Percentiles rank a stretch among this genome's conserved stretches.
These are phyloP conservation scores for Penicillium bialowiezense DNA, from an alignment of 495 filamentous ascomycete genomes.

Conservation along the genomic window DNA sequence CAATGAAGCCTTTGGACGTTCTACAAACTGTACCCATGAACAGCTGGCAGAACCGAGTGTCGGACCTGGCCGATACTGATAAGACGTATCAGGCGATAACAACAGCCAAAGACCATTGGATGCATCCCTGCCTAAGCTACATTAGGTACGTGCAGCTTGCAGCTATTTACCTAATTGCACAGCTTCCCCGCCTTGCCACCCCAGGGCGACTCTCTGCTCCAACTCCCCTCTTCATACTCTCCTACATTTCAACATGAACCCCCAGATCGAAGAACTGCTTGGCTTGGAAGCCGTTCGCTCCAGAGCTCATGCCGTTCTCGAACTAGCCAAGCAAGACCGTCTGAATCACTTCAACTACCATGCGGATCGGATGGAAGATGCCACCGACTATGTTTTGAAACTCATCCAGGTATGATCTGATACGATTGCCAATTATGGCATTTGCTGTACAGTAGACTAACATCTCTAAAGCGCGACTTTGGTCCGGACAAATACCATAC, in stretches of 20 bases:
- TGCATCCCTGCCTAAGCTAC: neutral
- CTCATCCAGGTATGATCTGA: slow-evolving; percentile 28
- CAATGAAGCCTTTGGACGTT: neutral
- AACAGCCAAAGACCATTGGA: neutral
- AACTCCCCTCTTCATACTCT: neutral
- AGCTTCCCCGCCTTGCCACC: neutral
- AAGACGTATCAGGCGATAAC: neutral
- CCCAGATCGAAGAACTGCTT: slow-evolving; percentile 29
- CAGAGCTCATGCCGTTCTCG: slow-evolving; percentile 29
- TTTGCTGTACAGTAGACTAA: neutral
- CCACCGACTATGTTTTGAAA: slow-evolving; percentile 30
- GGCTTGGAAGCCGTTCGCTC: slow-evolving; percentile 38
- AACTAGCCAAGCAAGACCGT: slow-evolving; percentile 26
- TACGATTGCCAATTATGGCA: neutral
- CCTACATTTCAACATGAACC: neutral
- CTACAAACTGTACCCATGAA: too few species aligned
- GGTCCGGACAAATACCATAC: slow-evolving; percentile 48
- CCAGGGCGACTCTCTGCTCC: too few species aligned
- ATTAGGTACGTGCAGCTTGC: neutral
- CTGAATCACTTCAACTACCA: slow-evolving; percentile 37
- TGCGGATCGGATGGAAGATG: slow-evolving; percentile 21
- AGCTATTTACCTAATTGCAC: slow-evolving; percentile 7
- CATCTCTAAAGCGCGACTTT: slow-evolving; percentile 46
- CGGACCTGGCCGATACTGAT: too few species aligned
- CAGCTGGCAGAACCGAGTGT: neutral